Percentiles rank a stretch among this genome's conserved stretches.
These are phyloP conservation scores for Cyberlindnera bimundalis DNA, from an alignment of 805 yeast genomes.

Conservation along the genomic window DNA sequence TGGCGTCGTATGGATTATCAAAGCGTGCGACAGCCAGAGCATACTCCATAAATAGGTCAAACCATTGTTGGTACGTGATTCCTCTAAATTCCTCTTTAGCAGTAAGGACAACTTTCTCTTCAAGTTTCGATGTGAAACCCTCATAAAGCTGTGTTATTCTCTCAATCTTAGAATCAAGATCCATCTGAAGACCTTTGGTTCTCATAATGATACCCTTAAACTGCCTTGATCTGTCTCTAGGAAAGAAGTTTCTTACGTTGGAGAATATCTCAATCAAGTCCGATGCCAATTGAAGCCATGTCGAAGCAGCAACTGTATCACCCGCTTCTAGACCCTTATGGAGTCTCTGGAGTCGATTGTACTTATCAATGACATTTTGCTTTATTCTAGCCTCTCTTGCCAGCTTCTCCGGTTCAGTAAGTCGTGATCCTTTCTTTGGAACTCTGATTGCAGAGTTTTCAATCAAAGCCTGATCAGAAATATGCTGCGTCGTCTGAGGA, in stretches of 20 bases:
- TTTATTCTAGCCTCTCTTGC: slow-evolving; percentile 58
- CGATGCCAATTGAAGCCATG: slow-evolving; percentile 83
- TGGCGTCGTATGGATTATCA: slow-evolving; percentile 60
- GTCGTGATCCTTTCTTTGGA: slow-evolving; percentile 31
- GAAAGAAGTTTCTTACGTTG: slow-evolving; percentile 72
- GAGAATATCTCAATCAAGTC: slow-evolving; percentile 82
- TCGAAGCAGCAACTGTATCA: slow-evolving; percentile 58
- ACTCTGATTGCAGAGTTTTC: slow-evolving; percentile 19
- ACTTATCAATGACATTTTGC: slow-evolving; percentile 53
- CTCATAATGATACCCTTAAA: slow-evolving; percentile 67
- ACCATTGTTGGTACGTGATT: slow-evolving; percentile 76
- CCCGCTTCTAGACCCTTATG: slow-evolving; percentile 44
- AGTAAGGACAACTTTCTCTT: slow-evolving; percentile 41
- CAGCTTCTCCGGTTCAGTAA: slow-evolving; percentile 43
- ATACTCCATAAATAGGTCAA: slow-evolving; percentile 74
- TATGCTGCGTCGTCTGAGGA: not conserved
- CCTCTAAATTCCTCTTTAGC: slow-evolving; percentile 70
- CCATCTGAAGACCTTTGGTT: slow-evolving; percentile 57
- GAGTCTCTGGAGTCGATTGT: slow-evolving; percentile 50
- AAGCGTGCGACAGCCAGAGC: slow-evolving; percentile 63
- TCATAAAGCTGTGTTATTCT: slow-evolving; percentile 64
- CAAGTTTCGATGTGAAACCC: slow-evolving; percentile 41
- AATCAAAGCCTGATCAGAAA: slow-evolving; percentile 23
- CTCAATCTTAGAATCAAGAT: slow-evolving; percentile 69
- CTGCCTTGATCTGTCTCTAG: slow-evolving; percentile 65